Percentiles rank a stretch among this genome's conserved stretches.
phyloP scores from a whole-genome alignment of 768 basidiomycete species.

The Pholiota molesta region DNA sequence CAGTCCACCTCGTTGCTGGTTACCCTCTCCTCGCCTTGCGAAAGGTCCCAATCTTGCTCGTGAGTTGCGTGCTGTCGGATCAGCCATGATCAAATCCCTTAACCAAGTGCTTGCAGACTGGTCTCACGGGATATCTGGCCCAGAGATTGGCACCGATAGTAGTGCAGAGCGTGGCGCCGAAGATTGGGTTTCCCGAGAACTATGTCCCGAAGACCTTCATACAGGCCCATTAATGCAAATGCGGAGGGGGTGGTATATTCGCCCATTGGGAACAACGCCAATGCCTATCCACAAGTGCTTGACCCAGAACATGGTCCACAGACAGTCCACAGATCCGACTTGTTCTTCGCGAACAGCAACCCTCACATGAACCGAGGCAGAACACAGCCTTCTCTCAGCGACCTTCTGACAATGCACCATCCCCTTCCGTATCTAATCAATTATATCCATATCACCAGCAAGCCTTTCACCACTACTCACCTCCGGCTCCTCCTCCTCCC shows the following conservation, averaged over 20 bases:
- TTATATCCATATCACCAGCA: constrained; percentile 37
- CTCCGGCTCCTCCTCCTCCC: constrained; percentile 27
- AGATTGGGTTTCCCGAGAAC: constrained; percentile 6
- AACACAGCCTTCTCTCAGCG: constrained; percentile 8
- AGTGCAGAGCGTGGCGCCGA: background rate
- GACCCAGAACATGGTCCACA: constrained; percentile 32
- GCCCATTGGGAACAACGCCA: constrained; percentile 10
- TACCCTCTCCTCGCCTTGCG: background rate
- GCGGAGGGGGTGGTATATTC: constrained; percentile 10
- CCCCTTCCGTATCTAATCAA: constrained; percentile 25
- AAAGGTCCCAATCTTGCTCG: background rate
- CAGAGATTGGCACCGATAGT: background rate
- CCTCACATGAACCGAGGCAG: constrained; percentile 18
- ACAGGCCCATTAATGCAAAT: constrained; percentile 15
- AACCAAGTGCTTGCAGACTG: background rate
- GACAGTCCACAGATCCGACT: constrained; percentile 34
- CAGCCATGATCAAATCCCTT: background rate
- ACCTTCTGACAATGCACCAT: constrained; percentile 4
- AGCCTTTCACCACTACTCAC: constrained; percentile 29
- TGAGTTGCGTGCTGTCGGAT: background rate
- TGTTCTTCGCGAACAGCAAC: constrained; percentile 29
- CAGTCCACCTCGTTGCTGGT: background rate
- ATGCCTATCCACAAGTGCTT: constrained; percentile 26
- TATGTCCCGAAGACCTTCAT: constrained; percentile 26
- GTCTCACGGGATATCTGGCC: background rate